Evolutionary conservation across 2,329 filamentous ascomycete species (phyloP).

Genomic region (Clarireedia sp.): DNA sequence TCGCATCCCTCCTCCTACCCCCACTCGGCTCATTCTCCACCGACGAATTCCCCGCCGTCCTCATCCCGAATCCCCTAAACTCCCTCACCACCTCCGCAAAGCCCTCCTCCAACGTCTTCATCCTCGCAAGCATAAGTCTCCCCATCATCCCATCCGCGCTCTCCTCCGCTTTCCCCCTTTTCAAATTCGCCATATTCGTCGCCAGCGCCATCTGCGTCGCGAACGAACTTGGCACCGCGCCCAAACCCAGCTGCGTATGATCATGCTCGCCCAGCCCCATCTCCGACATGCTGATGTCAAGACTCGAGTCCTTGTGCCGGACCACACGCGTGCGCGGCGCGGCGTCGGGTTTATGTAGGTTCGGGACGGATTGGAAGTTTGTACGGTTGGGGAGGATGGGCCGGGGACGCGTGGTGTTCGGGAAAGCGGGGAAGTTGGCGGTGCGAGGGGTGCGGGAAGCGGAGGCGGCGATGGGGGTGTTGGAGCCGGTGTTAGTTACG

Average conservation of each 20-base stretch:
- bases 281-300: conserved; percentile 65
- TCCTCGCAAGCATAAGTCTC: conserved; percentile 74
- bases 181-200: conserved; percentile 48
- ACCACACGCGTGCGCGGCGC: conserved; percentile 14
- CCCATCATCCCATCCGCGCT: conserved; percentile 64
- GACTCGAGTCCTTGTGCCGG: conserved; percentile 44
- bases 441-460: conserved; percentile 20
- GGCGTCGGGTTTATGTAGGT: conserved; percentile 31
- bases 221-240: conserved; percentile 65
- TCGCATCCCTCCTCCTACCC: conserved; percentile 9
- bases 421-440: conserved; percentile 30
- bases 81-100: conserved; percentile 81
- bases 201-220: conserved; percentile 74
- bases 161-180: conserved; percentile 31
- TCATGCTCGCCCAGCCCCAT: conserved; percentile 45
- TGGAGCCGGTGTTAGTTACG: conserved; percentile 17
- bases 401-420: conserved; percentile 41
- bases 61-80: conserved; percentile 36
- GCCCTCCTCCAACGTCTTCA: conserved; percentile 88
- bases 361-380: conserved; percentile 48
- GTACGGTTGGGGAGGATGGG: conserved; percentile 47
- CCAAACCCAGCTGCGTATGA: conserved; percentile 42
- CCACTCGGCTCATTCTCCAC: conserved; percentile 17
- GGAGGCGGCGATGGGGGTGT: conserved; percentile 17
- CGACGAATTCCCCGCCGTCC: conserved; percentile 25